Conservation (phyloP, 2,329 filamentous ascomycete genomes). For the Harringtonia lauricola region DNA sequence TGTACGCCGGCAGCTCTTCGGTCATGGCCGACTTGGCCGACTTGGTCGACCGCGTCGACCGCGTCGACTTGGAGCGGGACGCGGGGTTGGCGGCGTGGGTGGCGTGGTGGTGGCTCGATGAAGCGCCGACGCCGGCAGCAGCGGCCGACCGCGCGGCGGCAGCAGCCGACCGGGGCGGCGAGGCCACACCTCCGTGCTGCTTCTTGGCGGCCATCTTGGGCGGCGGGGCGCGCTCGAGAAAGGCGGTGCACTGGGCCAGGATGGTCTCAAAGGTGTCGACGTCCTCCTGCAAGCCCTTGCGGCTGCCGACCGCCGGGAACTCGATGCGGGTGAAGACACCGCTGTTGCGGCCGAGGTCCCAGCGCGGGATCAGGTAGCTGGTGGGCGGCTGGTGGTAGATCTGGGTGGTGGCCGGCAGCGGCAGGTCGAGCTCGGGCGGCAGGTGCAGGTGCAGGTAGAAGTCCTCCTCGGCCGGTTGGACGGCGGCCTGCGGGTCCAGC, state of each 20-base stretch:
- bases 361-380: constrained; percentile 89
- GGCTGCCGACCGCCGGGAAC: constrained; percentile 65
- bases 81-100: not conserved
- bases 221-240: constrained; percentile 72
- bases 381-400: constrained; percentile 91
- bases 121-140: not conserved
- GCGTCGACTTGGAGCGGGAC: constrained; percentile 8
- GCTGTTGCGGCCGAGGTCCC: constrained; percentile 80
- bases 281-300: constrained; percentile 73
- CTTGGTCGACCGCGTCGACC: constrained; percentile 23
- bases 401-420: constrained; percentile 88
- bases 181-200: not conserved
- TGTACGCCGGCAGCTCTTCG: constrained; percentile 54
- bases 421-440: constrained; percentile 86
- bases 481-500: constrained; percentile 29
- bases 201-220: constrained; percentile 24
- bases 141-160: constrained; percentile 13
- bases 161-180: constrained; percentile 4
- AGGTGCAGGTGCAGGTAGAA: constrained; percentile 95
- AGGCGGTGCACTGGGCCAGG: constrained; percentile 87
- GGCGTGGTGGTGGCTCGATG: not conserved
- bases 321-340: constrained; percentile 90
- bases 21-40: constrained; percentile 26
- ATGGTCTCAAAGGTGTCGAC: constrained; percentile 94
- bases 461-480: constrained; percentile 56